Evolutionary conservation across 2,329 filamentous ascomycete genomes (phyloP).

Genomic region (Alternaria atra): DNA sequence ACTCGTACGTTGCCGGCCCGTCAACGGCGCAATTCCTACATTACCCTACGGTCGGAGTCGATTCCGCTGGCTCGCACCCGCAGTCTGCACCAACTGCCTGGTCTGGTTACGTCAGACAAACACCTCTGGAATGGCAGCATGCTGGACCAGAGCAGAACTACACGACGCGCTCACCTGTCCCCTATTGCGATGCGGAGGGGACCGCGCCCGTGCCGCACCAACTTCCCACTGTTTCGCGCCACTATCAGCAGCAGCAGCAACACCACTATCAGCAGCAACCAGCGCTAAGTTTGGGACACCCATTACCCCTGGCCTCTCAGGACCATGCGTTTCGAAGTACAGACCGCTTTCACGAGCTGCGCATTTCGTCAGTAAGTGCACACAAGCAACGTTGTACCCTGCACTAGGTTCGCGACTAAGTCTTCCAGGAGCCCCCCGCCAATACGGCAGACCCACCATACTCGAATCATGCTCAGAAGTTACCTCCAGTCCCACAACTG

Average conservation of each 20-base stretch:
- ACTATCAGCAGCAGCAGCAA: conserved; percentile 15
- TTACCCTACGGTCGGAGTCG: conserved; percentile 35
- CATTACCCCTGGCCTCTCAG: conserved; percentile 18
- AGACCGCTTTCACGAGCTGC: conserved; percentile 31
- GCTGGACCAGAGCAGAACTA: conserved; percentile 24
- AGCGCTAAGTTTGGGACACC: conserved; percentile 3
- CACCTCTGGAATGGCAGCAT: conserved; percentile 30
- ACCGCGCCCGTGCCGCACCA: conserved; percentile 19
- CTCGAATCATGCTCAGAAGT: conserved; percentile 27
- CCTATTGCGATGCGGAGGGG: conserved; percentile 31
- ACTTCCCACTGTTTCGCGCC: conserved; percentile 23
- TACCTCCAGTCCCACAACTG: conserved; percentile 32
- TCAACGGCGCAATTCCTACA: conserved; percentile 35
- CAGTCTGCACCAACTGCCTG: conserved; percentile 29
- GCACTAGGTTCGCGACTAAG: conserved; percentile 32
- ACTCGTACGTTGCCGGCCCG: conserved; percentile 35
- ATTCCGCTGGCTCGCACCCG: conserved; percentile 34
- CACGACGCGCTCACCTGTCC: conserved; percentile 24
- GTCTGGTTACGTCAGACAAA: conserved; percentile 29
- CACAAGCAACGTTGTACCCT: conserved; percentile 14
- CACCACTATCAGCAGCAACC: conserved; percentile 22
- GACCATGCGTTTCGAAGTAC: conserved; percentile 20
- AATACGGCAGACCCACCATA: conserved; percentile 35
- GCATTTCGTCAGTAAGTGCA: conserved; percentile 33
- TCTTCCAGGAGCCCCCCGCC: conserved; percentile 30